Evolutionary conservation across 2,329 filamentous ascomycete genomes (phyloP).

Genomic region (Aaosphaeria arxii): DNA sequence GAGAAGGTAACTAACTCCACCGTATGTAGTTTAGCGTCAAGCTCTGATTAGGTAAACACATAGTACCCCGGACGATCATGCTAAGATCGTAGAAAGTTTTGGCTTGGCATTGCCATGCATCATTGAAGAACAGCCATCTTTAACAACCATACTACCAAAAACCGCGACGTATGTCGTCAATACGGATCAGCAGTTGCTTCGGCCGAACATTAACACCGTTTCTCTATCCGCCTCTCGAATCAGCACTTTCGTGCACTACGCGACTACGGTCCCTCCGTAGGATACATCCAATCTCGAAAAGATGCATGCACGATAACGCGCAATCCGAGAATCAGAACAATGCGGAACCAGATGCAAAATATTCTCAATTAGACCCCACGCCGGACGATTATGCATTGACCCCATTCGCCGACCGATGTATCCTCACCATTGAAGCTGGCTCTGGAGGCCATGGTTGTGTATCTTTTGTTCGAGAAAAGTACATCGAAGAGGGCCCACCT

Average conservation of each 20-base stretch:
- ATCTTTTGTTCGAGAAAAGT: conserved; percentile 90
- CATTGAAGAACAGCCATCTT: conserved; percentile 3
- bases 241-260: no score
- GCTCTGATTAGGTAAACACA: no score
- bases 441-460: conserved; percentile 88
- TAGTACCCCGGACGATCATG: no score
- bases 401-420: conserved; percentile 84
- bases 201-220: conserved; percentile 43
- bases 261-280: background rate
- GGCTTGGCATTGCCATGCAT: no score
- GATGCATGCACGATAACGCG: background rate
- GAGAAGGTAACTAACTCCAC: no score
- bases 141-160: conserved; percentile 17
- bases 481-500: conserved; percentile 79
- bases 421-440: conserved; percentile 73
- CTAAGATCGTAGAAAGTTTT: no score
- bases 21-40: no score
- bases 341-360: conserved; percentile 8
- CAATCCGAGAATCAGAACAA: no score
- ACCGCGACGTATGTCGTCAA: conserved; percentile 27
- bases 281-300: background rate
- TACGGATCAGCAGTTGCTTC: conserved; percentile 20
- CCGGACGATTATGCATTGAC: conserved; percentile 81
- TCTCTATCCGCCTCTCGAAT: conserved; percentile 42
- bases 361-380: conserved; percentile 63